A percentile compares a stretch with the other conserved stretches of the same genome.
These are phyloP conservation scores for Thielaviopsis musarum DNA, from an alignment of 2,329 filamentous ascomycete genomes.

Conservation along the genomic window DNA sequence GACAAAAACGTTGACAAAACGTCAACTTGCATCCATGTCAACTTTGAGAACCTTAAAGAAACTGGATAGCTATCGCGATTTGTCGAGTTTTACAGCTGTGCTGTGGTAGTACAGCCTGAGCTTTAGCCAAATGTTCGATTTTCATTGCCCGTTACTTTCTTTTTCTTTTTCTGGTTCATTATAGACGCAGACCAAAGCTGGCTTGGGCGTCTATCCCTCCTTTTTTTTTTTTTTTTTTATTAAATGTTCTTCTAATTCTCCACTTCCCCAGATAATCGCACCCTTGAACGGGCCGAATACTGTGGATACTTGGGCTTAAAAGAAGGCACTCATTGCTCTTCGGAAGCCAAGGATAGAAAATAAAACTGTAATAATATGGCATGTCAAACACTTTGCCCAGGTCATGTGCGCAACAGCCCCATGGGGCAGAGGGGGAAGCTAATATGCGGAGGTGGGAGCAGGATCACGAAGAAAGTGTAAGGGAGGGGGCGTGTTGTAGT, in stretches of 20 bases:
- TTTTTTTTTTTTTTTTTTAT: neutral
- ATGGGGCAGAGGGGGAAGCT: neutral
- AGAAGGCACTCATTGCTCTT: too few relatives aligned
- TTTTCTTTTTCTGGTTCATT: neutral
- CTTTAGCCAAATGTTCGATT: neutral
- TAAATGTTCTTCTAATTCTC: neutral
- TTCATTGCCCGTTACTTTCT: too few relatives aligned
- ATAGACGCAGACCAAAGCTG: neutral
- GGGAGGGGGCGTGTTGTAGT: neutral
- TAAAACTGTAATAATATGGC: neutral
- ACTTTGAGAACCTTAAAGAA: too few relatives aligned
- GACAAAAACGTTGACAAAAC: too few relatives aligned
- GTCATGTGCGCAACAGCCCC: neutral
- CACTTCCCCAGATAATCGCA: neutral
- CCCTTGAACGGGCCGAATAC: conserved; percentile 2
- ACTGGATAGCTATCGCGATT: too few relatives aligned
- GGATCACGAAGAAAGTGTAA: neutral
- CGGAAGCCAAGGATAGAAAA: neutral
- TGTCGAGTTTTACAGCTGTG: too few relatives aligned
- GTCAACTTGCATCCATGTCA: too few relatives aligned
- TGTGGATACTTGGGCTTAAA: neutral
- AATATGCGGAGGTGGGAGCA: neutral
- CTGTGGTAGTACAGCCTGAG: neutral
- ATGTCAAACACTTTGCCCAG: neutral
- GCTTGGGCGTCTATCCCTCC: neutral